Evolutionary conservation across 2,329 filamentous ascomycete genomes (phyloP).

Genomic region (Venturia carpophila): DNA sequence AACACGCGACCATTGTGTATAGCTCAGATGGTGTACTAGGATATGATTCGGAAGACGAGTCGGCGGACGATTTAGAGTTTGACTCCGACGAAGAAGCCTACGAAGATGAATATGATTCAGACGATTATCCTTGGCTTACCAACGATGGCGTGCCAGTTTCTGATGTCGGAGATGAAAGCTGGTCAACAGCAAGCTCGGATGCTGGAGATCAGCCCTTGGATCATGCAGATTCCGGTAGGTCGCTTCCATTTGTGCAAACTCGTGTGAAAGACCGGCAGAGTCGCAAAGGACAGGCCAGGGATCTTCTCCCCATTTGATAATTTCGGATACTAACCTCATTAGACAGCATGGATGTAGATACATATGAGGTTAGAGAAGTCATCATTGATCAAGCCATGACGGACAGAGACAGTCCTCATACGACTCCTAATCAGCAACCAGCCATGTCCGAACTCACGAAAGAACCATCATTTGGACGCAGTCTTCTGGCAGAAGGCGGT

Average conservation of each 20-base stretch:
- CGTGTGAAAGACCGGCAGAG: neutral
- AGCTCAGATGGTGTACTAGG: constrained; percentile 12
- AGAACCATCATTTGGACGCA: constrained; percentile 10
- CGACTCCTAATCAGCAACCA: neutral
- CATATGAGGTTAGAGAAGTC: neutral
- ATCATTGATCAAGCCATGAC: neutral
- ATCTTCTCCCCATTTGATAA: neutral
- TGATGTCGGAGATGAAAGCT: constrained; percentile 6
- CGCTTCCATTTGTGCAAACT: neutral
- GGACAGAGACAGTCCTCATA: neutral
- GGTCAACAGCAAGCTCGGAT: constrained; percentile 8
- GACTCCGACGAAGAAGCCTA: constrained; percentile 4
- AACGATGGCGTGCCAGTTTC: constrained; percentile 13
- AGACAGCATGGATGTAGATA: neutral
- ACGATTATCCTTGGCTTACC: constrained; percentile 9
- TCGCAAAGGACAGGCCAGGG: neutral
- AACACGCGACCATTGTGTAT: constrained; percentile 41
- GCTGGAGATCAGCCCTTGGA: neutral
- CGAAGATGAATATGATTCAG: neutral
- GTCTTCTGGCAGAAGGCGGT: constrained; percentile 18
- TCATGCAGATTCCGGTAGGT: neutral
- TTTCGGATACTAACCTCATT: neutral
- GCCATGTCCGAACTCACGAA: constrained; percentile 8
- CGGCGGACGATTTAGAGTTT: neutral
- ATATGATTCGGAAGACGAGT: neutral